A percentile compares a stretch with the other conserved stretches of the same genome.
phyloP scores from a whole-genome alignment of 345 rosid genomes.

The Linum tenue region DNA sequence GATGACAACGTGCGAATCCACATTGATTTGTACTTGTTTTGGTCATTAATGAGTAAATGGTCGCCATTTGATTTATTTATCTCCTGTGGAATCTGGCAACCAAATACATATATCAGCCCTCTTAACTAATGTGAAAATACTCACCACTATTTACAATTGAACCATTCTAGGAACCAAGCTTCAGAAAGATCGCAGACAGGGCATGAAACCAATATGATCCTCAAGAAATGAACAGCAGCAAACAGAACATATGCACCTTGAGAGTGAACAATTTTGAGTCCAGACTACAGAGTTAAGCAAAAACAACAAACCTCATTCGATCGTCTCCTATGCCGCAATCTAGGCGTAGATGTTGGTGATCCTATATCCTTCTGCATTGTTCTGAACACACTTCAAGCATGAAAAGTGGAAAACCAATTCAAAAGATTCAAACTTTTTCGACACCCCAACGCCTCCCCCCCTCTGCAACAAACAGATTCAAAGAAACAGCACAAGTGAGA shows the following conservation, averaged over 20 bases:
- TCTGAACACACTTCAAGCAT: not conserved
- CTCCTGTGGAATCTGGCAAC: slow-evolving; percentile 17
- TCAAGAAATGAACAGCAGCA: not conserved
- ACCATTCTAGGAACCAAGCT: too few species aligned
- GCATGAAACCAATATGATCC: not conserved
- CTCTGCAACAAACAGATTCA: slow-evolving; percentile 33
- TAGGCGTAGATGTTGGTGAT: slow-evolving; percentile 1
- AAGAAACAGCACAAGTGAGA: slow-evolving; percentile 28
- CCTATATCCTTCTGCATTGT: slow-evolving; percentile 6
- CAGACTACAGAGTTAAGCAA: not conserved
- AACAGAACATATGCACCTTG: not conserved
- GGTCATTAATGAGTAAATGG: slow-evolving; percentile 15
- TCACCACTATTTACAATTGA: not conserved
- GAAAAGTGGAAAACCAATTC: not conserved
- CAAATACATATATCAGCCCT: not conserved
- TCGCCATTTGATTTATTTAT: slow-evolving; percentile 8
- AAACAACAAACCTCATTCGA: slow-evolving; percentile 14
- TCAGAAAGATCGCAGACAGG: not conserved
- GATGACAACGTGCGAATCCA: slow-evolving; percentile 19
- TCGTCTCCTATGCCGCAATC: slow-evolving; percentile 16
- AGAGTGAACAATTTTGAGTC: not conserved
- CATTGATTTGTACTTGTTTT: slow-evolving; percentile 20
- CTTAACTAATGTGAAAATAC: not conserved
- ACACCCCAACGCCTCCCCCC: slow-evolving; percentile 60
- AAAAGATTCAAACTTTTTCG: slow-evolving; percentile 51